Evolutionary conservation across 139 green algal genomes (phyloP).

Genomic region (Micromonas commoda): DNA sequence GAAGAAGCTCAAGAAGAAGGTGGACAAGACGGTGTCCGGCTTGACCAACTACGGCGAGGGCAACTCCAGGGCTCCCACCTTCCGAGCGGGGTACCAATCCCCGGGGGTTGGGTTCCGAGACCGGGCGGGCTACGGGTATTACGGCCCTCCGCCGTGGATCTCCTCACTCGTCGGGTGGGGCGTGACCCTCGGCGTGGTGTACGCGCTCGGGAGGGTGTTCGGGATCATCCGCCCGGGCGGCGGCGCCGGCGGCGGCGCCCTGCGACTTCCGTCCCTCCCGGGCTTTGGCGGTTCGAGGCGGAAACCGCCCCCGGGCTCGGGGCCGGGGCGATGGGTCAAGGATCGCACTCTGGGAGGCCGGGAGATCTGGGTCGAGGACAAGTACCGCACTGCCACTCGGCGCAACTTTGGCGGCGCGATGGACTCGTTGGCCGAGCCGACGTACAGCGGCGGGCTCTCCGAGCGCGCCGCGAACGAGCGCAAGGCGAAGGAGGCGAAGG

Average conservation of each 20-base stretch:
- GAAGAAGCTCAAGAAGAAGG: background rate
- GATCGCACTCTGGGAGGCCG: background rate
- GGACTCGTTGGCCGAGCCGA: background rate
- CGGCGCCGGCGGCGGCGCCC: too few relatives aligned
- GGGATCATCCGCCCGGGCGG: too few relatives aligned
- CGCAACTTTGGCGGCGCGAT: background rate
- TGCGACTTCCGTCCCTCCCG: background rate
- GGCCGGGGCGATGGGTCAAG: background rate
- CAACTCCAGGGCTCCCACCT: too few relatives aligned
- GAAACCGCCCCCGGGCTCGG: background rate
- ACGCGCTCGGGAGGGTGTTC: too few relatives aligned
- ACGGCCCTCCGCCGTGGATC: too few relatives aligned
- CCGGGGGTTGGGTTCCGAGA: too few relatives aligned
- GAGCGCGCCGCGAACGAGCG: background rate
- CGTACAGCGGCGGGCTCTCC: background rate
- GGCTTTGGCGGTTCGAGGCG: background rate
- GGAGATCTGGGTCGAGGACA: background rate
- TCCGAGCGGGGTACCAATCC: too few relatives aligned
- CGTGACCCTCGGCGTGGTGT: too few relatives aligned
- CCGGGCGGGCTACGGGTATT: too few relatives aligned
- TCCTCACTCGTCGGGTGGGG: too few relatives aligned
- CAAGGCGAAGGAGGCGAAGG: background rate
- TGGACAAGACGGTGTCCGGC: background rate
- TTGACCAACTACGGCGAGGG: too few relatives aligned
- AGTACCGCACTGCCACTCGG: background rate